Evolutionary conservation across 164 flowering plant species (phyloP).

Genomic region (Umbilicus rupestris): DNA sequence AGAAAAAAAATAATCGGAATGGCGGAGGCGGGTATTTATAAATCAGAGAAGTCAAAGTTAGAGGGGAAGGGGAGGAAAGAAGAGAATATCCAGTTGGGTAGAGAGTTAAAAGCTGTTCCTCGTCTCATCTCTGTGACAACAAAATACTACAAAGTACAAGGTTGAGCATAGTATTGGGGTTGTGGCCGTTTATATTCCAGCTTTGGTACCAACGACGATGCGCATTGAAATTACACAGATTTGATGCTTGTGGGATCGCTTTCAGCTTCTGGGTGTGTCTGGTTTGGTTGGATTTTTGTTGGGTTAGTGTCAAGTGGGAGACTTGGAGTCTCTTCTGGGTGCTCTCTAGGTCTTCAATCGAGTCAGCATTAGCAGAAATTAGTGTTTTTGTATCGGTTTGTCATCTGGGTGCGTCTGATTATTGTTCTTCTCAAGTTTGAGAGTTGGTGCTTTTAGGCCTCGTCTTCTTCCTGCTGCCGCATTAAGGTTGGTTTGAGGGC

Average conservation of each 20-base stretch:
- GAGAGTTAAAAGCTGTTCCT: background rate
- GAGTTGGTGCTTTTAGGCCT: background rate
- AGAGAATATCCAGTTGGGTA: background rate
- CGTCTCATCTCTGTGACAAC: background rate
- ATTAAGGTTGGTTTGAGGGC: too few relatives aligned
- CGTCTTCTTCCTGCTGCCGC: too few relatives aligned
- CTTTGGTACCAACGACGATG: background rate
- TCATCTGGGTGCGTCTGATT: conserved; percentile 5
- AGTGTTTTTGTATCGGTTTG: background rate
- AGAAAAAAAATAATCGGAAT: too few relatives aligned
- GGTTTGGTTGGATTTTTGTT: background rate
- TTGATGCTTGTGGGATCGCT: background rate
- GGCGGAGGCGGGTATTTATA: conserved; percentile 5
- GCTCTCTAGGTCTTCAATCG: background rate
- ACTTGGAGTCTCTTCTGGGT: background rate
- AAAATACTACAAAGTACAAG: background rate
- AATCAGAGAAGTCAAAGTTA: conserved; percentile 5
- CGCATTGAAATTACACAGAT: background rate
- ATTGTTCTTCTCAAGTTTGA: background rate
- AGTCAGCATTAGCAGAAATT: conserved; percentile 1
- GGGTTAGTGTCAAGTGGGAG: background rate
- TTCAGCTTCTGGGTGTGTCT: conserved; percentile 5
- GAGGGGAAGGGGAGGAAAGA: background rate
- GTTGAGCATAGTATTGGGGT: background rate
- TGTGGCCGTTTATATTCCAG: background rate